These are phyloP conservation scores for Arthroderma uncinatum DNA, from an alignment of 2,329 filamentous ascomycete species.

Conservation along the genomic window DNA sequence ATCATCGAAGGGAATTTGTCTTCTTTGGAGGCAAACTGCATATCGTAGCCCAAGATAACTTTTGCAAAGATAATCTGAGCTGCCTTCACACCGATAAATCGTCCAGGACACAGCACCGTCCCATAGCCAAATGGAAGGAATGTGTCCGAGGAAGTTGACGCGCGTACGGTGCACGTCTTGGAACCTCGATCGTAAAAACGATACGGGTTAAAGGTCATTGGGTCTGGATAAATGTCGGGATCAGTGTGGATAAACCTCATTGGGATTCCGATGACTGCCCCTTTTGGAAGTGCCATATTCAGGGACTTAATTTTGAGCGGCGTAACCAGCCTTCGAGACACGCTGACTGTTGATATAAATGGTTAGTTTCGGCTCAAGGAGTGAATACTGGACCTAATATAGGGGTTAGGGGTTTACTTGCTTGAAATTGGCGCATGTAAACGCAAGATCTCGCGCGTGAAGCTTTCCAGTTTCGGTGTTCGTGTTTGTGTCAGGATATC, in stretches of 20 bases:
- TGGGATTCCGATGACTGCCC: not conserved
- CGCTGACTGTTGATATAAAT: not conserved
- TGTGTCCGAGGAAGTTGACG: not conserved
- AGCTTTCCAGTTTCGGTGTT: not conserved
- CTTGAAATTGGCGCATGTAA: not conserved
- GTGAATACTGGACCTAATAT: not conserved
- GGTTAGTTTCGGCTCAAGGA: not conserved
- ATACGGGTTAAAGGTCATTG: not conserved
- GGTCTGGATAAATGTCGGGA: not conserved
- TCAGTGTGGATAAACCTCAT: not conserved
- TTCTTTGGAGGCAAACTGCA: not conserved
- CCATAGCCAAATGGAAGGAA: constrained; percentile 5
- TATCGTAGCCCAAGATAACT: not conserved
- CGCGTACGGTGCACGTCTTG: not conserved
- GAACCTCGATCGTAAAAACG: not conserved
- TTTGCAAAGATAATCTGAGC: not conserved
- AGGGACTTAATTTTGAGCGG: not conserved
- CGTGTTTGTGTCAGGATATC: not conserved
- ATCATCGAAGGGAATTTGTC: not conserved
- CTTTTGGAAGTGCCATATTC: not conserved
- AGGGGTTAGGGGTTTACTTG: not conserved
- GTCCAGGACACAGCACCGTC: not conserved
- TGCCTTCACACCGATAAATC: not conserved
- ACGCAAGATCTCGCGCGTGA: not conserved
- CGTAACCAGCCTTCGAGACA: not conserved